Conservation (phyloP, 2,329 filamentous ascomycete genomes). For the Talaromyces sp. region DNA sequence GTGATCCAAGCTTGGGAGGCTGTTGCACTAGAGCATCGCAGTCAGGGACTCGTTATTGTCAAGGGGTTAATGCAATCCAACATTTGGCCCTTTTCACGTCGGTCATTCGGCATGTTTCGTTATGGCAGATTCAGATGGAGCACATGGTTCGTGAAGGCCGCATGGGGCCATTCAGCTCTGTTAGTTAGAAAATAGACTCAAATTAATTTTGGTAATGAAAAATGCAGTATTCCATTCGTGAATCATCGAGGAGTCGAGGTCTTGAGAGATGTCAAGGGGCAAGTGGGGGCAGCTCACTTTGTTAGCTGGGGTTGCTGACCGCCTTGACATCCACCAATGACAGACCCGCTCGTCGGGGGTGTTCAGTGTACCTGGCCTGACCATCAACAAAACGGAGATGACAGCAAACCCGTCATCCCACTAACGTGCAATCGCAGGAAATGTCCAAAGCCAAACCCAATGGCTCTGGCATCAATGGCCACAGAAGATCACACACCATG, state of each 20-base stretch:
- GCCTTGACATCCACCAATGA: conserved; percentile 5
- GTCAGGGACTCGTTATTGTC: neutral
- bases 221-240: neutral
- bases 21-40: neutral
- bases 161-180: neutral
- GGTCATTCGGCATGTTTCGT: neutral
- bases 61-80: neutral
- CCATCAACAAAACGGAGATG: neutral
- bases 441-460: conserved; percentile 26
- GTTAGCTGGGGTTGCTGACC: neutral
- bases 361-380: conserved; percentile 6
- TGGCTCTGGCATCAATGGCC: conserved; percentile 29
- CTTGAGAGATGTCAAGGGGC: neutral
- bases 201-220: neutral
- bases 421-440: neutral
- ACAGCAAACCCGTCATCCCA: neutral
- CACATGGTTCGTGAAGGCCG: neutral
- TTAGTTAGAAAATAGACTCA: neutral
- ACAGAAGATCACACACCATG: conserved; percentile 19
- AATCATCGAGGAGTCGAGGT: neutral
- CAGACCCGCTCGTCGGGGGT: neutral
- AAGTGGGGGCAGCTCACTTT: neutral
- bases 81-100: neutral
- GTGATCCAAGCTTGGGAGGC: neutral
- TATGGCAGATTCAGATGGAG: neutral